Evolutionary conservation across 208 protist genomes (phyloP), one percentile per base, ranked within the genome.

Genomic region (Lotmaria passim): DNA sequence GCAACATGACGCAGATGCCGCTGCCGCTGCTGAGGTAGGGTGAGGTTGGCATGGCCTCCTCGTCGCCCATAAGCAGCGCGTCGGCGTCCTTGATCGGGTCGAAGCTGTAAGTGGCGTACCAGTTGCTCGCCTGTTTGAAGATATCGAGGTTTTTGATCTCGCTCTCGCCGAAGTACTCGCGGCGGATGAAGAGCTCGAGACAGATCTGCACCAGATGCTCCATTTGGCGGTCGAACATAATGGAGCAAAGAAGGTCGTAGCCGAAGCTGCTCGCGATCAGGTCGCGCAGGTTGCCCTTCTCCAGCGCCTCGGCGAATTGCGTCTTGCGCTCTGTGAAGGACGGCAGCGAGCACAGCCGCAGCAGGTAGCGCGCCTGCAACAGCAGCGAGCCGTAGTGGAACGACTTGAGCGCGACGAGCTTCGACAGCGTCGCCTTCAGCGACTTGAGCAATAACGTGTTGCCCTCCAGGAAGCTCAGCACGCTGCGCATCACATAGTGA

Each of bases 201-300:
- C 91, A 87, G 17, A 89, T 39, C 64, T 93, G 90, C 39, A 73
- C 71, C 17, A 95, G 79, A 47, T 93, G 86, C 23, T 82, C 80
- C 58, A 81, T 75, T 57, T 91, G 73, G 34, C 83, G 77, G 69
- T 95, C 90, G 66, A 93, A 95, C 69, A 95, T 87, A 52, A 90
- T 80, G 51, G 86, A 76, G 71, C 87, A 95, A 34, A 91, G 55
- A 28, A 93, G 58, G 63, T 93, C 86, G 65, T 85, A 82, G 48
- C 81, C 83, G 74, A 87, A 87, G 73, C 83, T 85, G 69, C 83
- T 81, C 26, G 67, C 67, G 41, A 92, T 75, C 26, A 91, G 71
- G 58, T 83, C 59, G 38, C 41, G 58, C 41, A 91, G 58, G 36
- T 52, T 70, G 47, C 83, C 87, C 52, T 79, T 61, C 63, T 93